Evolutionary conservation across 1,139 yeast genomes (phyloP), one percentile per base, ranked within the genome.

Genomic region (Geotrichum phurueaensis): DNA sequence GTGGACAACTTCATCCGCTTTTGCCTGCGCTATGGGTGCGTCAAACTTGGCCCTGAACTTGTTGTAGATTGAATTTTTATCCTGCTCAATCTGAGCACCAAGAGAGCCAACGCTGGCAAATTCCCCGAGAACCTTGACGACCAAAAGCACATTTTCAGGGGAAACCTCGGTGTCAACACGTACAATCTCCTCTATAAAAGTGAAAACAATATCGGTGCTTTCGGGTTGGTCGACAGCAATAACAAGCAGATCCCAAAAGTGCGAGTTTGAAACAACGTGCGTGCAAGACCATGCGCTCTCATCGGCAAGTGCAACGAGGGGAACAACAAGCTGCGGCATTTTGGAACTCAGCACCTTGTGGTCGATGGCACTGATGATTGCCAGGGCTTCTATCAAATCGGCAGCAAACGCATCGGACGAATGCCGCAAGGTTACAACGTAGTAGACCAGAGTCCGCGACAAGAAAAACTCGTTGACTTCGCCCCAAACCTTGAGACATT

Each of bases 91-190:
- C 70, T 83, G 88, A 10, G 91, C 86, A 5, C 91, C 95, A 59
- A 86, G 77, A 0, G 96, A 91, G 2, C 96, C 96, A 54, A 86
- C 82, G 1, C 92, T 87, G 0, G 96, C 88, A 27, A 90, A 80
- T 65, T 89, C 96, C 70, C 89, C 96, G 52, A 89, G 75, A 25
- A 89, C 75, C 0, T 91, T 91, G 51, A 91, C 75, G 20, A 73
- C 61, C 18, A 61, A 86, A 70, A 65, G 53, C 27, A 54, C 27
- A 22, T 54, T 54, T 13, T 22, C 20, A 13, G 48, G 33, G 15
- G 45, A 23, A n/a, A 54, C 43, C 20, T 54, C 48, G 5, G 45
- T 47, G 47, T 48, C 48, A 5, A 52, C 1, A 80, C 73, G 0
- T 78, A 85, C 69, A 10, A 85, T 67, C 0, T 73, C 70, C 51